Evolutionary conservation across 169 alveolate species (phyloP).

Genomic region (Cyclospora cayetanensis): DNA sequence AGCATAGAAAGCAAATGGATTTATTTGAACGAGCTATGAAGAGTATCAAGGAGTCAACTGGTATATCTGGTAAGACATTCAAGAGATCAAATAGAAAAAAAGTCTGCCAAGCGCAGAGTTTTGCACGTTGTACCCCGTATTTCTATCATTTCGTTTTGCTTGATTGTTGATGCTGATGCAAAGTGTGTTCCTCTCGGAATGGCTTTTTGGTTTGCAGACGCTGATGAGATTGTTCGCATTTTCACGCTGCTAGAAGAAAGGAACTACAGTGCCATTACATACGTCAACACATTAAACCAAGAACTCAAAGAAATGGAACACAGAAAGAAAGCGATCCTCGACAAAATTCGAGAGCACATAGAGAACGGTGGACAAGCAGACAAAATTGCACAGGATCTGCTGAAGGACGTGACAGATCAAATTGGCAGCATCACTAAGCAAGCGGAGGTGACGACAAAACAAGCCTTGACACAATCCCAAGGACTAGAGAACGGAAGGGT

Average conservation of each 20-base stretch:
- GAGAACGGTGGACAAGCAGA: constrained; percentile 31
- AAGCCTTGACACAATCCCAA: neutral
- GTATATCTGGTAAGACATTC: constrained; percentile 16
- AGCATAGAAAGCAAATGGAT: constrained; percentile 19
- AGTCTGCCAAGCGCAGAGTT: too few relatives aligned
- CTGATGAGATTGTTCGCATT: constrained; percentile 58
- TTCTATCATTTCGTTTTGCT: too few relatives aligned
- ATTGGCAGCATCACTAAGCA: neutral
- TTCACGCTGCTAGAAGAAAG: constrained; percentile 53
- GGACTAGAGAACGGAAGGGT: neutral
- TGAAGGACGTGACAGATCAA: constrained; percentile 28
- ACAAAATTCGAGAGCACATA: constrained; percentile 8
- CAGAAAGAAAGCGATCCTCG: neutral
- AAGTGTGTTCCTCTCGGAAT: too few relatives aligned
- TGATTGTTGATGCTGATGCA: too few relatives aligned
- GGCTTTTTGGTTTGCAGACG: too few relatives aligned
- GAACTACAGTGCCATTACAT: constrained; percentile 50
- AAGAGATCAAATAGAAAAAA: too few relatives aligned
- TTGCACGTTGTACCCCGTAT: too few relatives aligned
- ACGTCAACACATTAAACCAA: constrained; percentile 41
- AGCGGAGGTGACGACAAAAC: neutral
- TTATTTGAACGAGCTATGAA: constrained; percentile 56
- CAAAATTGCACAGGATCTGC: neutral
- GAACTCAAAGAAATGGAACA: constrained; percentile 19
- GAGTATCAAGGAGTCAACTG: constrained; percentile 48